A percentile compares a stretch with the other conserved stretches of the same genome.
These are phyloP conservation scores for Hamigera avellanea DNA, from an alignment of 495 filamentous ascomycete species.

Conservation along the genomic window DNA sequence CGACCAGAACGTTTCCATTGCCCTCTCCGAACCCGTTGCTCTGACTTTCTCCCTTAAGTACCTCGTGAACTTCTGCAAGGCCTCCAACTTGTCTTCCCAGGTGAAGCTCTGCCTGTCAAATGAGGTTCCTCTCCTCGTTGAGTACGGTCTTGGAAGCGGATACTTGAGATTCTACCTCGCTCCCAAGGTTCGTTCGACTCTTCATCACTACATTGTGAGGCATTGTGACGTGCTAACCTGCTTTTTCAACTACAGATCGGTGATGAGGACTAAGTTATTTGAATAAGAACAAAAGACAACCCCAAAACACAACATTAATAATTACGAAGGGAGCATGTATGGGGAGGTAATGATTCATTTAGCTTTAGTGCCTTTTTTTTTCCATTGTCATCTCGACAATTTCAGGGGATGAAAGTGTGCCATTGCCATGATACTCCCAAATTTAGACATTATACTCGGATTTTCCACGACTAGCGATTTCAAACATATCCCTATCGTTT, in stretches of 20 bases:
- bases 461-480: no score
- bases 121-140: slow-evolving; percentile 91
- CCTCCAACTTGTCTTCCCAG: slow-evolving; percentile 63
- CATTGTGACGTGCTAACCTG: slow-evolving; percentile 5
- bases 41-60: slow-evolving; percentile 99
- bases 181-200: slow-evolving; percentile 61
- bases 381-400: no score
- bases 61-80: slow-evolving; percentile 99
- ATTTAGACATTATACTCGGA: not conserved
- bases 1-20: slow-evolving; percentile 73
- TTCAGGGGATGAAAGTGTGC: not conserved
- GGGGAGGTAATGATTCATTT: not conserved
- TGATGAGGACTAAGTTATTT: slow-evolving; percentile 64
- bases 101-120: slow-evolving; percentile 90
- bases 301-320: not conserved
- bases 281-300: not conserved
- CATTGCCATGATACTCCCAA: slow-evolving; percentile 1
- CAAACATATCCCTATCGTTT: no score
- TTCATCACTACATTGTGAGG: not conserved
- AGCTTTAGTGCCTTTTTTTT: not conserved
- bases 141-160: slow-evolving; percentile 80
- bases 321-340: not conserved
- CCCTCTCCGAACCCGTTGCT: slow-evolving; percentile 81
- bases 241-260: slow-evolving; percentile 53
- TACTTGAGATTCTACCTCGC: slow-evolving; percentile 95